Evolutionary conservation across 805 yeast genomes (phyloP), one percentile per base, ranked within the genome.

Genomic region (Metschnikowia orientalis): DNA sequence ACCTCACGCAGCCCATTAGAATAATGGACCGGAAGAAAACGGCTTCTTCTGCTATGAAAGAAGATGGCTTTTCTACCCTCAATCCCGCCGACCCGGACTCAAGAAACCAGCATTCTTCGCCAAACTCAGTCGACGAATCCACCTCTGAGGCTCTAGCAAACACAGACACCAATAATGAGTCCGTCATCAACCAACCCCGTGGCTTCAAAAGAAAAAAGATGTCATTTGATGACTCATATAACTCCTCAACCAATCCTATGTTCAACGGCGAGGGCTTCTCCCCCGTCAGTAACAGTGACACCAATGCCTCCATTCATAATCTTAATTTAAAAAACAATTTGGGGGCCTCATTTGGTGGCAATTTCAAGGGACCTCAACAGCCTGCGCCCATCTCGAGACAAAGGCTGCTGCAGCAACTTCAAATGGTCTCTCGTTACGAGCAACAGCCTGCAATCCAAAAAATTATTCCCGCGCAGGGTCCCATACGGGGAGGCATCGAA

Each of bases 401-500:
- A 24, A 27, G 41, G 16, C 45, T 44, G 47, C 46, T 32, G 45
- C 44, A 30, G 18, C 48, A 41, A 28, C 35, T 42, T n/a, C 42
- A 34, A 18, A 34, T 26, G 35, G 23, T 41, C 14, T 25, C 22
- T 16, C 42, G 28, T 23, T 24, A 41, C 8, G 38, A 30, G 12
- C 45, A 38, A n/a, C 42, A 38, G 23, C 46, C 48, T 2, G 36
- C 45, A 4, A 80, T 90, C 33, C 90, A 87, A 55, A 71, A 95
- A 38, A 81, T 92, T 8, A 89, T 92, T 37, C 99, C 99, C 1
- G 81, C 94, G 0, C 92, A 85, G 56, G 99, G 99, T 2, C 95
- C 97, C 7, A 74, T 88, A 8, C 73, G 95, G 42, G 99, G 99
- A 45, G 99, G 98, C 11, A 81, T 89, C 26, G 99, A 92, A 56